Evolutionary conservation across 495 filamentous ascomycete species (phyloP), one percentile per base, ranked within the genome.

Genomic region (Penicillium psychrofluorescens): DNA sequence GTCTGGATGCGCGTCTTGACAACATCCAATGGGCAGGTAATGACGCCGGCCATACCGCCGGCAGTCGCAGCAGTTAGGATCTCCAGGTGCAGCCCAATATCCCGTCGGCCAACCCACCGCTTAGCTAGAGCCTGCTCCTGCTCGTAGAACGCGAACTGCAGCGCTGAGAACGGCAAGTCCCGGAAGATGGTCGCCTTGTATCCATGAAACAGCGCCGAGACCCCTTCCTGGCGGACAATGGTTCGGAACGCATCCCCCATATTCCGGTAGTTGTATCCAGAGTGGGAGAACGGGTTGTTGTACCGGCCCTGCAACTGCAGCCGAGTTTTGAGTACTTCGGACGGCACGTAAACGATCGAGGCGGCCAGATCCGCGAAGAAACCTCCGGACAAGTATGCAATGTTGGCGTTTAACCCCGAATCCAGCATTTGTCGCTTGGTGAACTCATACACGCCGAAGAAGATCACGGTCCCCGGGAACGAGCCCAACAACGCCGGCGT

Each of bases 1-100:
- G 92, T 98, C 62, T 98, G 92, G n/a, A 97, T 83, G 38, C 92
- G 76, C 1, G 92, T 98, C 67, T 98, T 98, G 39, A 98, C 94
- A 4, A 98, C 92, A 57, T 98, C 92, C 50, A 98, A 76, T 11
- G 92, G 92, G 58, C 90, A 95, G 2, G 92, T 97, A 1, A 98
- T 81, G 4, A 92, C 85, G 45, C 92, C 92, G 1, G 92, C 92
- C 66, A 97, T 80, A 22, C 92, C 91, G 42, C 92, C 92, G 1
- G 92, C 92, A n/a, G 81, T 84, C 6, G 85, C 88, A 7, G 88
- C 92, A 3, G 92, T 98, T 31, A 90, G 58, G 41, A 98, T 83
- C 62, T 98, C 94, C 37, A 95, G 57, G 6, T 80, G 73, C 44
- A 92, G 57, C 0, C 94, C 94, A 43, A 98, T 92, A 41, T 95